Conservation (phyloP, 306 rosid genomes). For the Cicer cuneatum region DNA sequence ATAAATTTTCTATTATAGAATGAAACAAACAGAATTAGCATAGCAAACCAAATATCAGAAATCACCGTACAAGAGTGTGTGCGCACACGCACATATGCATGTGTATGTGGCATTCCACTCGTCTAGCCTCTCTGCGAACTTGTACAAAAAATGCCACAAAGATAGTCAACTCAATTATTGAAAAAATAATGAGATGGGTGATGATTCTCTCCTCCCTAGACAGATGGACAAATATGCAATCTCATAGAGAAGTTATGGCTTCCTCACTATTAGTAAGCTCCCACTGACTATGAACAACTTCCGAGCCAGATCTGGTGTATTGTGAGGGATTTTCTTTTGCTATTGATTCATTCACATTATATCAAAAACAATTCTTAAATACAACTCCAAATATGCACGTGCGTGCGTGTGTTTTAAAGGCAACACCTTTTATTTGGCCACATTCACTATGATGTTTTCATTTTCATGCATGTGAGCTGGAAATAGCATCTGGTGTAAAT, state of each 20-base stretch:
- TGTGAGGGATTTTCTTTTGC: neutral
- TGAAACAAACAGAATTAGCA: conserved; percentile 46
- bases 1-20: conserved; percentile 49
- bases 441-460: conserved; percentile 19
- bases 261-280: neutral
- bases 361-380: neutral
- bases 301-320: neutral
- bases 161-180: neutral
- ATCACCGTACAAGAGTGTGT: neutral
- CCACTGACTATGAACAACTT: neutral
- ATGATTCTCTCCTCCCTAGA: neutral
- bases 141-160: neutral
- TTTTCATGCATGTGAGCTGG: neutral
- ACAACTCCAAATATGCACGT: no score
- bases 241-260: neutral
- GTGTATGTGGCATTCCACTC: neutral
- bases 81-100: no score
- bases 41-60: neutral
- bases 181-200: neutral
- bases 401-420: no score
- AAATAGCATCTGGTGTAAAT: conserved; percentile 6
- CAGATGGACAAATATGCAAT: neutral
- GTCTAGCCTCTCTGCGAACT: neutral
- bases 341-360: neutral
- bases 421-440: neutral